A percentile compares a stretch with the other conserved stretches of the same genome.
Evolutionary conservation across 176 grass and related monocot genomes (phyloP).

Genomic region (Musa troglodytarum): DNA sequence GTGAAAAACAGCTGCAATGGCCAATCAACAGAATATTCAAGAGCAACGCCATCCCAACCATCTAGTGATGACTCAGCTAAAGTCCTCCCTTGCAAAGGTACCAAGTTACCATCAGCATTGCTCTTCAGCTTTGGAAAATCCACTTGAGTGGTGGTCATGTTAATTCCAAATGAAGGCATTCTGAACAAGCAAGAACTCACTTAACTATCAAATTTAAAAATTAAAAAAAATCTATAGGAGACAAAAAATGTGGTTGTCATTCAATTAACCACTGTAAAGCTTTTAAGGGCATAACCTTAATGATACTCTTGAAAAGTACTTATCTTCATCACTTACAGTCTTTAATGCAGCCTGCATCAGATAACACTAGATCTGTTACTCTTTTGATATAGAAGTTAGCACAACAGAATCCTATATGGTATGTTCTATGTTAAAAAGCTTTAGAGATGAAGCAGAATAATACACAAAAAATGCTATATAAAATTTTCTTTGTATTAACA

Average conservation of each 20-base stretch:
- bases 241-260: neutral
- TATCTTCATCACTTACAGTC: conserved; percentile 88
- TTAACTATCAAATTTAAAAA: conserved; percentile 4
- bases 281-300: conserved; percentile 43
- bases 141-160: conserved; percentile 43
- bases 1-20: conserved; percentile 95
- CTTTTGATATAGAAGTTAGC: neutral
- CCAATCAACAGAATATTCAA: conserved; percentile 90
- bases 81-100: conserved; percentile 46
- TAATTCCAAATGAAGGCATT: conserved; percentile 75
- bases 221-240: neutral
- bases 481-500: neutral
- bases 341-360: conserved; percentile 80
- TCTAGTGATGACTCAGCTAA: conserved; percentile 64
- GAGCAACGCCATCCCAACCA: conserved; percentile 86
- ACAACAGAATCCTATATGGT: neutral
- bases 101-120: conserved; percentile 25
- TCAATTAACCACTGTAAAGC: neutral
- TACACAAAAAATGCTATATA: conserved; percentile 12
- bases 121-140: conserved; percentile 41
- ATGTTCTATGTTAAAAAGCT: neutral
- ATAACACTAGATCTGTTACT: conserved; percentile 19
- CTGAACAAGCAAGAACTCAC: conserved; percentile 36
- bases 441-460: neutral
- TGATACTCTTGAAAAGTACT: conserved; percentile 84